These are phyloP conservation scores for Dinochytrium kinnereticum DNA, from an alignment of 371 early-diverging fungal species.

Conservation along the genomic window DNA sequence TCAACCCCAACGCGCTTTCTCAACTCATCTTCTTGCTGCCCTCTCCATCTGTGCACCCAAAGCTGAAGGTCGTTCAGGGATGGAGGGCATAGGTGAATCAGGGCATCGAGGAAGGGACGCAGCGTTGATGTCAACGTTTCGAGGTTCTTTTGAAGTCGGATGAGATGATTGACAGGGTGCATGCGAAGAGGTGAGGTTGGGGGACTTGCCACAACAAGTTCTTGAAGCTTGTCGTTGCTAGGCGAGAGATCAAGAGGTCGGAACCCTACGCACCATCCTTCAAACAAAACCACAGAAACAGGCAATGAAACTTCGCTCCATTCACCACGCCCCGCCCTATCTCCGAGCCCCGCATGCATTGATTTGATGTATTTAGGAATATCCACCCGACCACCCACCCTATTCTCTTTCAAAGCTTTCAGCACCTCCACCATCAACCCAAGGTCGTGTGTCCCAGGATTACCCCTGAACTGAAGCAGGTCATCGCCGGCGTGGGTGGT, in stretches of 20 bases:
- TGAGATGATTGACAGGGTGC: constrained; percentile 28
- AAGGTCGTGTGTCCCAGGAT: constrained; percentile 85
- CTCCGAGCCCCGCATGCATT: constrained; percentile 76
- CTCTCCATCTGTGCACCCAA: constrained; percentile 83
- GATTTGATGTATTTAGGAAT: constrained; percentile 87
- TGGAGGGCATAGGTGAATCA: constrained; percentile 72
- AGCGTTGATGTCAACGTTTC: constrained; percentile 62
- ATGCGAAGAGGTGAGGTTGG: not conserved
- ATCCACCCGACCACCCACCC: constrained; percentile 15
- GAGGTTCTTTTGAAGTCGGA: constrained; percentile 35
- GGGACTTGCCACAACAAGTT: not conserved
- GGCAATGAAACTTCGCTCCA: constrained; percentile 67
- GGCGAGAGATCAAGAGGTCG: too few relatives aligned
- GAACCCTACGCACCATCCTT: constrained; percentile 95
- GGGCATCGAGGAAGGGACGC: constrained; percentile 69
- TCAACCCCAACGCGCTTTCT: constrained; percentile 18
- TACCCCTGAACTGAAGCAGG: constrained; percentile 73
- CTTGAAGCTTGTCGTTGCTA: constrained; percentile 23
- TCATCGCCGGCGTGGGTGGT: constrained; percentile 64
- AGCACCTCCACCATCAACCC: constrained; percentile 64
- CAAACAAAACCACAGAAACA: constrained; percentile 83
- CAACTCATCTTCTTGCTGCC: constrained; percentile 81
- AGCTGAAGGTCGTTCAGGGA: constrained; percentile 45
- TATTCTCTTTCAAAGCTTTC: constrained; percentile 47
- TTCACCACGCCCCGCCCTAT: constrained; percentile 61